Base-by-base conservation (phyloP, 176 grass and related monocot genomes). In the Eleusine coracana region DNA sequence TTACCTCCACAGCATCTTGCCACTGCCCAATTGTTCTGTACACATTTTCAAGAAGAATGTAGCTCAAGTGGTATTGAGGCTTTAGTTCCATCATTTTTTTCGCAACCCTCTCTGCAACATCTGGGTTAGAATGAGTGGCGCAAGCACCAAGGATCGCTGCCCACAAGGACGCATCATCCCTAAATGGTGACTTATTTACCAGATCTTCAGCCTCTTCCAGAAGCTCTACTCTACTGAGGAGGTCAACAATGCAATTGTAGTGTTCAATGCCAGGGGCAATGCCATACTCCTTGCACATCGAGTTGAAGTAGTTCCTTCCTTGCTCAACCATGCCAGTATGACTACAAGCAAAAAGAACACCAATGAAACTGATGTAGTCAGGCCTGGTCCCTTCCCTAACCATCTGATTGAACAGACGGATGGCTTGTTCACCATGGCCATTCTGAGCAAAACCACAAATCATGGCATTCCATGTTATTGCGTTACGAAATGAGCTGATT, bases 381-480 rank as follows among this genome's bases (percentile, higher is more conserved):
- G 90, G 92, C 21, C 27, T 86, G 17, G 38, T 62, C 63, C 92
- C 84, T 91, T 82, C 86, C 27, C 63, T 84, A 15, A 85, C 25
- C 95, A 97, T 94, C 77, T 68, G 48, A 62, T 86, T 70, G 63
- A 94, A 94, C 45, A 97, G 65, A 77, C 56, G 29, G 34, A 92
- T 91, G 12, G 88, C 84, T 64, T 60, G 62, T n/a, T 60, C 81
- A 28, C 81, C 92, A 74, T 85, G 73, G 70, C 90, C 95, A 88
- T 97, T 97, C 86, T 97, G 90, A 28, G 92, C 95, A 28, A 89
- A 89, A 68, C 90, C 92, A 82, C 81, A 78, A 59, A 98, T 95
- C 95, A 98, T 94, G 62, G 95, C 80, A 85, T 98, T 98, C 95
- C 90, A 98, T 70, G 95, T 92, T 61, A 95, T 90, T 46, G 65